Conservation (phyloP, 192 early-diverging fungal species). For the Coemansia sp. region DNA sequence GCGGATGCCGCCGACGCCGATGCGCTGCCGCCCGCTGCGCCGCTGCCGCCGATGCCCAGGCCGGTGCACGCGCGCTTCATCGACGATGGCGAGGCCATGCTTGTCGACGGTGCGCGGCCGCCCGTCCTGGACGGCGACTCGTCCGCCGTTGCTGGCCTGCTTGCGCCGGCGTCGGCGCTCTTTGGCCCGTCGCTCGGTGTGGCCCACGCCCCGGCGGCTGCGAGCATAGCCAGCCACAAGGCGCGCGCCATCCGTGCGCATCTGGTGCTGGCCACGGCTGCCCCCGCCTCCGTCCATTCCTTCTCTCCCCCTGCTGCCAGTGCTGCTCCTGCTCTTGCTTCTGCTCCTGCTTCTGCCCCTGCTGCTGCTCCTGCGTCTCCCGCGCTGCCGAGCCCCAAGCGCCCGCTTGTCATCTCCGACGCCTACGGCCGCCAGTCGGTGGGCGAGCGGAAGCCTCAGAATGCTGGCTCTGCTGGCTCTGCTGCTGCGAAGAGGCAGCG, state of each 20-base stretch:
- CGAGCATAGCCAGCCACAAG: background rate
- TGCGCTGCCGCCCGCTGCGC: background rate
- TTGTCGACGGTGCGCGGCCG: constrained; percentile 20
- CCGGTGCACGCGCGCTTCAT: constrained; percentile 49
- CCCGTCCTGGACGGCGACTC: constrained; percentile 6
- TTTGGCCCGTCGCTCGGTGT: constrained; percentile 19
- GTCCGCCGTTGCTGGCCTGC: constrained; percentile 8
- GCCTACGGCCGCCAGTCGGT: constrained; percentile 9
- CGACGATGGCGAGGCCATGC: background rate
- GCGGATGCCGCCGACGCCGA: constrained; percentile 18
- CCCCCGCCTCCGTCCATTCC: constrained; percentile 17
- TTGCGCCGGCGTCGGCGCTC: constrained; percentile 21
- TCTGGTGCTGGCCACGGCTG: constrained; percentile 29
- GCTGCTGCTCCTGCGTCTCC: too few relatives aligned
- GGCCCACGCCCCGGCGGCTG: background rate
- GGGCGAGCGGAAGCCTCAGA: background rate
- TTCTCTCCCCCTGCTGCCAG: background rate
- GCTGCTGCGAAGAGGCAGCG: background rate
- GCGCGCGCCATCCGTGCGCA: constrained; percentile 34
- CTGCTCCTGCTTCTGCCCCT: too few relatives aligned
- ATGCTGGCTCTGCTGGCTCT: background rate
- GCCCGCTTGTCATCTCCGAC: constrained; percentile 30
- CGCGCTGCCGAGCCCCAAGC: background rate
- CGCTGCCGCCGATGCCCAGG: background rate
- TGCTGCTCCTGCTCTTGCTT: too few relatives aligned